These are phyloP conservation scores for Monoraphidium neglectum DNA, from an alignment of 139 green algal genomes.

Conservation along the genomic window DNA sequence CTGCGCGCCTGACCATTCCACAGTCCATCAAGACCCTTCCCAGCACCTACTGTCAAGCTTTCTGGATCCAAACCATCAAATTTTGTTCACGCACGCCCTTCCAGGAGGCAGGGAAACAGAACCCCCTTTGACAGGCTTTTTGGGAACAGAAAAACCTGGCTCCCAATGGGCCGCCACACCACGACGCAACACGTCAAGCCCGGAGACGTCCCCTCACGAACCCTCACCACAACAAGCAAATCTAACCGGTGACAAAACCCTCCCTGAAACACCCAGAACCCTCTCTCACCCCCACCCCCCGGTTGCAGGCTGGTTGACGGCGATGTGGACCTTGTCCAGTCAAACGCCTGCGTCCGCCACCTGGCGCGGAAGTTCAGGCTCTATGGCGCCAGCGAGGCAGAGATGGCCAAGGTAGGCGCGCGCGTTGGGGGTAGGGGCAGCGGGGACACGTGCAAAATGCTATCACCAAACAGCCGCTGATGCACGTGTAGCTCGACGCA, in stretches of 20 bases:
- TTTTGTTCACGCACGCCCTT: no score
- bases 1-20: no score
- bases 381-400: constrained; percentile 31
- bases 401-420: constrained; percentile 46
- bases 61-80: no score
- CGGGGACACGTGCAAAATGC: no score
- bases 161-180: not conserved
- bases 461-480: no score
- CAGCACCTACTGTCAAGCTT: no score
- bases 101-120: no score
- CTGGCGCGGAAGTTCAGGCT: constrained; percentile 47
- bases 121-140: no score
- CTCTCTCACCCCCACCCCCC: not conserved
- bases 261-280: not conserved
- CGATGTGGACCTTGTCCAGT: not conserved
- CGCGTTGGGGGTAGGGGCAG: no score
- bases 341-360: constrained; percentile 1
- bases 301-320: not conserved
- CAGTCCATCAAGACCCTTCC: no score
- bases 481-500: no score
- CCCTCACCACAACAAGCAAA: not conserved
- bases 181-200: constrained; percentile 7
- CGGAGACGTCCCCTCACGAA: not conserved
- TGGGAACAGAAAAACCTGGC: no score
- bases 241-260: not conserved